Evolutionary conservation across 139 green algal genomes (phyloP).

Genomic region (Pleodorina starrii): DNA sequence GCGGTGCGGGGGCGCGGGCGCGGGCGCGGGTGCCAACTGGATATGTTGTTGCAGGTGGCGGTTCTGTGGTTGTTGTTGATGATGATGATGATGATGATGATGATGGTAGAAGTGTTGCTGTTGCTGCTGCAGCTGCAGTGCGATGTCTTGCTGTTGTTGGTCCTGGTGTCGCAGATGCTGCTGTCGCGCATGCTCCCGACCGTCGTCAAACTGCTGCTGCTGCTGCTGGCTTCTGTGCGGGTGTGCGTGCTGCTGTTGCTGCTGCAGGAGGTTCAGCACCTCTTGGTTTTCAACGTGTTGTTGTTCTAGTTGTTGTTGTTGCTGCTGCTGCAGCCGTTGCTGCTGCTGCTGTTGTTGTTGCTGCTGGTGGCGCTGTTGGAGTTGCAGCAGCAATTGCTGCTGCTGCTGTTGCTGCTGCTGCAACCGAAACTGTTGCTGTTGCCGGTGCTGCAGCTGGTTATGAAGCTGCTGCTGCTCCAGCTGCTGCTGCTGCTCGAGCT

Average conservation of each 20-base stretch:
- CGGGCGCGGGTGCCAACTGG: no score
- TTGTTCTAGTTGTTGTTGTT: background rate
- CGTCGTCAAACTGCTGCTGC: background rate
- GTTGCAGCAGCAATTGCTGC: background rate
- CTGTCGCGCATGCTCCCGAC: background rate
- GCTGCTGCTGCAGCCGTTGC: background rate
- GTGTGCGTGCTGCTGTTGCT: background rate
- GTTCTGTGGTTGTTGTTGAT: no score
- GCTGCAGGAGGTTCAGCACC: background rate
- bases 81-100: no score
- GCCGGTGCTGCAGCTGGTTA: background rate
- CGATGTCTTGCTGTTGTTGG: conserved; percentile 1
- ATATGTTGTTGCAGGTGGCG: no score
- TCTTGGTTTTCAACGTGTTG: background rate
- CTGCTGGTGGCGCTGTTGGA: background rate
- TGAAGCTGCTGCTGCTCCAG: background rate
- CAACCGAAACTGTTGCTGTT: background rate
- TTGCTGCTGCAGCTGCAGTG: background rate
- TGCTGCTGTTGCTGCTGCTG: background rate
- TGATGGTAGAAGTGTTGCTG: no score
- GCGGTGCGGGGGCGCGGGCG: no score
- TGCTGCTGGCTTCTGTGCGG: background rate
- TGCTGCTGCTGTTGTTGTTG: background rate
- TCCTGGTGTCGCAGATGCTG: background rate
- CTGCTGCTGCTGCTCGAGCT: background rate